Evolutionary conservation across 805 yeast species (phyloP), one percentile per base, ranked within the genome.

Genomic region (Phaffomyces thermotolerans): DNA sequence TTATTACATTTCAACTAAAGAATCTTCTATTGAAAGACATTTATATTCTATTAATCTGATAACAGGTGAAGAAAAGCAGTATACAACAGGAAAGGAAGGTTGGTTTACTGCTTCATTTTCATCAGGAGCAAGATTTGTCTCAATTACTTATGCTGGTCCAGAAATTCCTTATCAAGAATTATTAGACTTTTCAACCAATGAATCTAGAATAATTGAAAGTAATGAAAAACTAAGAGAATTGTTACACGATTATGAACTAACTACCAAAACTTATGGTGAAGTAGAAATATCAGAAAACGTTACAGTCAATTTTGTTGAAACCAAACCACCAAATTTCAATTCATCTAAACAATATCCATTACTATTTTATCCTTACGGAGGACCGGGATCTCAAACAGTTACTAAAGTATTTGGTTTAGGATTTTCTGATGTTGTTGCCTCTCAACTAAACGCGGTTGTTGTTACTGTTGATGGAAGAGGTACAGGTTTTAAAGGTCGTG

Each of bases 401-500:
- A 67, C 72, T 36, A 78, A 84, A 49, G 58, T 67, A 13, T 88
- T 79, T 56, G 58, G 74, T 0, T 65, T 84, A 29, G 71, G 75
- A 8, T 90, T 88, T 63, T 84, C 90, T 48, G 76, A 84, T 25
- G 81, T 85, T 10, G 76, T 84, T 34, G 82, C 96, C 0, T 76
- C 96, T 2, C 81, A 81, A 52, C 69, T 85, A 49, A 73, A 83
- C 54, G 87, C 95, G 3, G 75, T 93, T 39, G 96, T 93, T 8
- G 95, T 93, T 1, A 85, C 95, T 1, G 95, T 93, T 4, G 99
- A 93, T 64, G 98, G 98, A 0, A 76, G 99, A 53, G 99, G 99
- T 27, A 93, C 99, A 1, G 98, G 97, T 0, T 86, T 72, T 63
- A 86, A 80, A 65, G 96, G 96, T 13, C 75, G 81, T 41, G 60